These are phyloP conservation scores for Neurospora sp. DNA, from an alignment of 495 filamentous ascomycete genomes.

Conservation along the genomic window DNA sequence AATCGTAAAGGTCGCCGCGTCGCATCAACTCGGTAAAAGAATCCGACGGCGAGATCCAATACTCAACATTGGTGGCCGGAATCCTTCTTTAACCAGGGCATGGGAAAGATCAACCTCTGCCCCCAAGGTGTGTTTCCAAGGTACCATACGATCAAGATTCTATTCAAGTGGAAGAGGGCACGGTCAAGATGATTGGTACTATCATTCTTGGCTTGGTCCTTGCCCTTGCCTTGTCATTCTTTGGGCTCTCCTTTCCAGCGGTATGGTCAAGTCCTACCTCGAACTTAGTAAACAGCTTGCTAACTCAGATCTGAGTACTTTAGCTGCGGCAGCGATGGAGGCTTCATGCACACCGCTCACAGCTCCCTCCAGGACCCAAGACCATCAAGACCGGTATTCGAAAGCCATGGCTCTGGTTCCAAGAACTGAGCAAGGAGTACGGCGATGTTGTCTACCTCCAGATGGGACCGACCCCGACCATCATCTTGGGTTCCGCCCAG, in stretches of 20 bases:
- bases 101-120: background rate
- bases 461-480: slow-evolving; percentile 51
- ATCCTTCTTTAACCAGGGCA: background rate
- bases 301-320: background rate
- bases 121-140: background rate
- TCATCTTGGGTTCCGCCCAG: slow-evolving; percentile 53
- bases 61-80: background rate
- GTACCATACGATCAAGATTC: background rate
- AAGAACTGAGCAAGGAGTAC: slow-evolving; percentile 42
- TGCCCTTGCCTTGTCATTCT: background rate
- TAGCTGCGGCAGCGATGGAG: slow-evolving; percentile 23
- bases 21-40: background rate
- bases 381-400: slow-evolving; percentile 22
- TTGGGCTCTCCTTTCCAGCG: background rate
- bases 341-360: slow-evolving; percentile 19
- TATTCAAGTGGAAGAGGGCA: background rate
- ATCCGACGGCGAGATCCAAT: background rate
- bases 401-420: slow-evolving; percentile 52
- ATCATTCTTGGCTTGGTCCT: background rate
- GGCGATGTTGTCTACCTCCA: slow-evolving; percentile 54
- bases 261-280: background rate
- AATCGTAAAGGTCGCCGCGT: background rate
- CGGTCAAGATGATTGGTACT: background rate
- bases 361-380: slow-evolving; percentile 26
- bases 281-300: background rate